Evolutionary conservation across 306 rosid species (phyloP), one percentile per base, ranked within the genome.

Genomic region (Fagus crenata): DNA sequence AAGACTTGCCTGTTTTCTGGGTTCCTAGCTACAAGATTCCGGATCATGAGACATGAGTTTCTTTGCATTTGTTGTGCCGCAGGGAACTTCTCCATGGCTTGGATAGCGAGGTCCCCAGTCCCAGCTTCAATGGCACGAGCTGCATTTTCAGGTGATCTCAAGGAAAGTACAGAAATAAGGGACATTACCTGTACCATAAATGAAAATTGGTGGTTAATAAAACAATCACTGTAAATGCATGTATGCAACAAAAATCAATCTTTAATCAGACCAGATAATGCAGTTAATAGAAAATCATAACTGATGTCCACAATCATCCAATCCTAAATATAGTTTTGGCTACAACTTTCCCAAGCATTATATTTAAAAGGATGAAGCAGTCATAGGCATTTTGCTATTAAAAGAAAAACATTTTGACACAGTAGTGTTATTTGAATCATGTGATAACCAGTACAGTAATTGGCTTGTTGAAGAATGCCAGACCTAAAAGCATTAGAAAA

Each of bases 81-180:
- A 28, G 97, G 92, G 76, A 87, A 92, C 53, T 87, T 88, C 80
- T 92, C 83, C 99, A 95, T 95, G 43, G 97, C 87, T 80, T 90
- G 97, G 71, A 92, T 84, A 6, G 96, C 97, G 75, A 90, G 92
- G 81, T 92, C 99, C 65, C 99, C 96, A 4, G 97, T 93, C 9
- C 97, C 97, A 74, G 97, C 97, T 95, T 95, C 97, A 60, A 92
- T 51, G 69, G 97, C 99, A 7, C 81, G 86, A n/a, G 92, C 86
- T 17, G 98, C 97, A 78, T 89, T 92, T 64, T 92, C 97, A 2
- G 98, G 97, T 35, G 90, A 82, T 88, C 98, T 89, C 78, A 95
- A 83, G 36, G 91, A 83, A 22, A 92, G 96, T 85, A 89, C 91
- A 17, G 97, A 73, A 78, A 95, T 88, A 49, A 82, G 81, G 54